phyloP scores from a whole-genome alignment of 768 basidiomycete species.

The Termitomyces sp. region DNA sequence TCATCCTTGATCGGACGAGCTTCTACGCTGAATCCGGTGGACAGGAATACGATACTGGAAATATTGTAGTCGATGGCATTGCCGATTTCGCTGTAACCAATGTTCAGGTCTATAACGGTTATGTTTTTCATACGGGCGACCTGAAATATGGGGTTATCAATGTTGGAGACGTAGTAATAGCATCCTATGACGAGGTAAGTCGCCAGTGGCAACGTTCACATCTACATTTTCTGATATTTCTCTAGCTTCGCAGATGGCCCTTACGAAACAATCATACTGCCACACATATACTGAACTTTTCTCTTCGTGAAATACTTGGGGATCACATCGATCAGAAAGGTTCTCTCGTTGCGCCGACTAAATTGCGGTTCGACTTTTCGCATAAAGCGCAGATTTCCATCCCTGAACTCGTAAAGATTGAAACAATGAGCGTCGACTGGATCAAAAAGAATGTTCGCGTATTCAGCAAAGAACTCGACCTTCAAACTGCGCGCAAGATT shows the following conservation, averaged over 20 bases:
- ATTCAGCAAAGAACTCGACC: conserved; percentile 80
- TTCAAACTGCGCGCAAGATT: conserved; percentile 78
- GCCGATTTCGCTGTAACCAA: conserved; percentile 93
- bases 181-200: conserved; percentile 88
- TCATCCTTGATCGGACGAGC: conserved; percentile 88
- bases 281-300: conserved; percentile 96
- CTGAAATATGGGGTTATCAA: conserved; percentile 85
- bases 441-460: conserved; percentile 87
- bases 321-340: conserved; percentile 99
- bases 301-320: conserved; percentile 88
- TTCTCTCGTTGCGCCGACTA: conserved; percentile 92
- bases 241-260: conserved; percentile 87
- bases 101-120: conserved; percentile 93
- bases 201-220: background rate
- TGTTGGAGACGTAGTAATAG: conserved; percentile 79
- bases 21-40: conserved; percentile 99
- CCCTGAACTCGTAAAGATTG: conserved; percentile 78
- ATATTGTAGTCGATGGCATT: conserved; percentile 86
- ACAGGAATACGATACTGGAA: conserved; percentile 95
- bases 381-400: conserved; percentile 87
- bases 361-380: conserved; percentile 97
- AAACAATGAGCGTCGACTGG: conserved; percentile 83
- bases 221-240: background rate
- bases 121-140: conserved; percentile 89
- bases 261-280: conserved; percentile 97